Percentiles rank a stretch among this genome's conserved stretches.
phyloP scores from a whole-genome alignment of 306 rosid species.

The Cucurbita maxima region DNA sequence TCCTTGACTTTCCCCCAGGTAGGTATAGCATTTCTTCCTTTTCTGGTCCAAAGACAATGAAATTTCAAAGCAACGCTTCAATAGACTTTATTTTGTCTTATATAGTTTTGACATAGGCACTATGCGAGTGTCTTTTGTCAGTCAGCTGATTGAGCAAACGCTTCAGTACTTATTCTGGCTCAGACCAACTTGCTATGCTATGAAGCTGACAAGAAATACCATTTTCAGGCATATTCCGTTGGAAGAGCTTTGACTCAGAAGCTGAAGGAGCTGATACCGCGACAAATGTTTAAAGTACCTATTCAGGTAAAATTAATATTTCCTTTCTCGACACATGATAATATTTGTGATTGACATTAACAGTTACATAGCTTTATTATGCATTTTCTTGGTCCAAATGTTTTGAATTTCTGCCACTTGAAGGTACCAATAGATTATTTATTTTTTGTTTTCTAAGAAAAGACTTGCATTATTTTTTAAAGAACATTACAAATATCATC shows the following conservation, averaged over 20 bases:
- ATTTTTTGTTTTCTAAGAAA: too few species aligned
- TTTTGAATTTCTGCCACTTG: too few species aligned
- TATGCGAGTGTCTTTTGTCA: background rate
- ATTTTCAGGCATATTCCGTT: conserved; percentile 68
- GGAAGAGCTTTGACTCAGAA: conserved; percentile 89
- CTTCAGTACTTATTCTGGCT: background rate
- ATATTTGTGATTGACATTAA: background rate
- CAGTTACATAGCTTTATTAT: background rate
- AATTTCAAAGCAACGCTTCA: background rate
- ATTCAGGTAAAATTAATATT: conserved; percentile 46
- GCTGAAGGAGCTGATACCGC: conserved; percentile 92
- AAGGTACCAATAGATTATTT: too few species aligned
- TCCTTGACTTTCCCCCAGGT: background rate
- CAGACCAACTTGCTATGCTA: background rate
- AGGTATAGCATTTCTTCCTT: background rate
- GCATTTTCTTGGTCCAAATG: background rate
- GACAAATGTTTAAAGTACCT: conserved; percentile 94
- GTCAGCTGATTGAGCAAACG: background rate
- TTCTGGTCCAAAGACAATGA: background rate
- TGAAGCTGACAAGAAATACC: conserved; percentile 10
- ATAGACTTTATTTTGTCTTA: background rate
- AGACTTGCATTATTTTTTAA: too few species aligned
- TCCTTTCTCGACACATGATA: background rate
- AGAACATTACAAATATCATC: too few species aligned
- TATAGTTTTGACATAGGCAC: background rate